phyloP scores from a whole-genome alignment of 1,284 basidiomycete species.

The Leccinum olivaceoglutinosum region DNA sequence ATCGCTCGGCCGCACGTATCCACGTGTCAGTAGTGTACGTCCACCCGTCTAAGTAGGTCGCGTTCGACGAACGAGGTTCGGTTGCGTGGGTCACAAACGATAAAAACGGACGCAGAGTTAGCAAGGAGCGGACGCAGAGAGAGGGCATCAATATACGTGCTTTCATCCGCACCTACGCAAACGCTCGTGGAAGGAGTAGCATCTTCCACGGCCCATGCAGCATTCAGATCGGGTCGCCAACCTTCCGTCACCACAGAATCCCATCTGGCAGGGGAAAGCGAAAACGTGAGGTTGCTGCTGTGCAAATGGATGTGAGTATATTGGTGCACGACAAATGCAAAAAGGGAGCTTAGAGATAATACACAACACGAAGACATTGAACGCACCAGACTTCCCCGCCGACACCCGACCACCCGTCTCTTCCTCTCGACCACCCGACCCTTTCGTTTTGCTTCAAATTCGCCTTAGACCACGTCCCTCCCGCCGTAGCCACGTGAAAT shows the following conservation, averaged over 20 bases:
- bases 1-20: slow-evolving; percentile 42
- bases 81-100: neutral
- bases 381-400: slow-evolving; percentile 62
- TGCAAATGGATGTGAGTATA: slow-evolving; percentile 1
- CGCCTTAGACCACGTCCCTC: slow-evolving; percentile 55
- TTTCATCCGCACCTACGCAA: slow-evolving; percentile 28
- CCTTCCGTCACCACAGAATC: slow-evolving; percentile 67
- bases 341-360: neutral
- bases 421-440: slow-evolving; percentile 60
- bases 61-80: neutral
- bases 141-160: slow-evolving; percentile 2
- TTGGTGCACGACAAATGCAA: neutral
- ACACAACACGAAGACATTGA: neutral
- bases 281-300: slow-evolving; percentile 74
- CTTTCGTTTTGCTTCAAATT: slow-evolving; percentile 53
- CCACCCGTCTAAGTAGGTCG: slow-evolving; percentile 54
- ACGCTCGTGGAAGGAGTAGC: slow-evolving; percentile 11
- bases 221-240: slow-evolving; percentile 63
- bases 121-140: neutral
- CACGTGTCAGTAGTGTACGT: slow-evolving; percentile 73
- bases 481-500: neutral
- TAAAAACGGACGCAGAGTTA: neutral
- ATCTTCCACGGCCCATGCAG: slow-evolving; percentile 10
- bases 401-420: slow-evolving; percentile 68
- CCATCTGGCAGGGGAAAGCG: slow-evolving; percentile 65